phyloP scores from a whole-genome alignment of 352 stramenopile genomes.

The Pythium angustatum region DNA sequence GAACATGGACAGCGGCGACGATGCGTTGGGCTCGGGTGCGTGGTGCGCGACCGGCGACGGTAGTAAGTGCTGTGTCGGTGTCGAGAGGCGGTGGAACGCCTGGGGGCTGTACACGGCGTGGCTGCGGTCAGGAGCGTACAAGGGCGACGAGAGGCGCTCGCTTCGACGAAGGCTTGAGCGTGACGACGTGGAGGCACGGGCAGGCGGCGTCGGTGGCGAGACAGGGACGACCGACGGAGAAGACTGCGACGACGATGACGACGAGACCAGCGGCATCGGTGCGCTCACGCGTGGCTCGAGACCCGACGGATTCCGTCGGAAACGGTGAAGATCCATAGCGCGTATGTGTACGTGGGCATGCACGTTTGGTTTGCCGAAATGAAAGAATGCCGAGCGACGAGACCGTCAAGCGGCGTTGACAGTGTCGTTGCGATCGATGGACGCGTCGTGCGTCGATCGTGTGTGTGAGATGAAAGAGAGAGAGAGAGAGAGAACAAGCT shows the following conservation, averaged over 20 bases:
- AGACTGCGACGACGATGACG: no score
- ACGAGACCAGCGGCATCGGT: not conserved
- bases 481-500: no score
- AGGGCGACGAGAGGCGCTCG: constrained; percentile 4
- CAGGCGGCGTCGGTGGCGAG: not conserved
- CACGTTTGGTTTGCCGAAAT: no score
- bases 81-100: constrained; percentile 20
- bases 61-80: not conserved
- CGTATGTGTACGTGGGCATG: not conserved
- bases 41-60: constrained; percentile 2
- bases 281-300: not conserved
- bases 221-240: not conserved
- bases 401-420: no score
- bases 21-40: no score
- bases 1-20: constrained; percentile 28
- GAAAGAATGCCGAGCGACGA: no score
- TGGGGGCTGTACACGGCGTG: constrained; percentile 20
- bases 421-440: no score
- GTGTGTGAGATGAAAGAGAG: no score
- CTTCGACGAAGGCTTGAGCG: not conserved
- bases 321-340: constrained; percentile 15
- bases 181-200: no score
- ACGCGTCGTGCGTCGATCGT: no score
- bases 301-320: constrained; percentile 11
- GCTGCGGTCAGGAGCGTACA: not conserved